Conservation (phyloP, 108 stramenopile genomes). For the Skeletonema menzelii region DNA sequence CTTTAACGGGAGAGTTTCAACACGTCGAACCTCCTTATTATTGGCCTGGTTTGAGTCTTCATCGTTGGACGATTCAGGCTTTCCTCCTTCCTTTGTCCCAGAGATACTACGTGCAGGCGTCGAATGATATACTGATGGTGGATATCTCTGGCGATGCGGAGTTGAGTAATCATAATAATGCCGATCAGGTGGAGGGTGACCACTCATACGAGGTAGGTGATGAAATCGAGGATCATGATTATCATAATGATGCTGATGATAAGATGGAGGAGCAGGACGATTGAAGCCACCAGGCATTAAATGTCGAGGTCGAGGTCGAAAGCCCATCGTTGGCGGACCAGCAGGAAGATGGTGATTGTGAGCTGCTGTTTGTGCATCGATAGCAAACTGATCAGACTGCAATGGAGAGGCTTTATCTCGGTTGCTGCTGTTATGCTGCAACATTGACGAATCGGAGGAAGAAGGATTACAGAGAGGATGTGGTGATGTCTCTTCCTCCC, state of each 20-base stretch:
- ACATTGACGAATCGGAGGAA: background rate
- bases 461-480: background rate
- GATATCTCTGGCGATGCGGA: background rate
- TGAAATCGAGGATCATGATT: background rate
- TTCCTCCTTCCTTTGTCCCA: background rate
- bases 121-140: background rate
- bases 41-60: background rate
- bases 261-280: background rate
- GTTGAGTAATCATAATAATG: background rate
- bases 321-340: background rate
- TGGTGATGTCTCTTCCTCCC: background rate
- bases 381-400: background rate
- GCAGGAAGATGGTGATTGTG: background rate
- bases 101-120: background rate
- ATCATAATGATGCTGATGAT: background rate
- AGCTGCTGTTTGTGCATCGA: background rate
- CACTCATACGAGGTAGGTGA: background rate
- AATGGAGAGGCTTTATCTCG: background rate
- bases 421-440: background rate
- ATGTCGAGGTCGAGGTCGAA: background rate
- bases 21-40: background rate
- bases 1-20: background rate
- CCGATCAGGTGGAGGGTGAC: background rate
- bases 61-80: background rate
- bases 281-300: background rate